Evolutionary conservation across 805 yeast genomes (phyloP).

Genomic region (Starmerella sirachaensis): DNA sequence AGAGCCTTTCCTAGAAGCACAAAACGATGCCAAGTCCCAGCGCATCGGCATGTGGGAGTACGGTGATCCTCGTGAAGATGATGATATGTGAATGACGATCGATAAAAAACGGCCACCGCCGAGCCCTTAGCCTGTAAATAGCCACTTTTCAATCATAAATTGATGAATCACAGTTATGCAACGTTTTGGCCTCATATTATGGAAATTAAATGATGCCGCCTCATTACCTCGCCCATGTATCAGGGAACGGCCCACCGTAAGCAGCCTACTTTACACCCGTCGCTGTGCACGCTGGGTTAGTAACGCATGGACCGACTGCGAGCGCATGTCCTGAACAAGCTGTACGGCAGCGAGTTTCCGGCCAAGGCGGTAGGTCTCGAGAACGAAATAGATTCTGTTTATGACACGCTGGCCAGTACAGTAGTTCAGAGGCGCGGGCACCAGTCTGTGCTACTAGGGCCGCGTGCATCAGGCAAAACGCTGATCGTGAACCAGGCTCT

Average conservation of each 20-base stretch:
- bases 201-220: too few relatives aligned
- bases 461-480: conserved; percentile 68
- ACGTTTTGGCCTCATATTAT: too few relatives aligned
- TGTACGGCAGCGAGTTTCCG: conserved; percentile 23
- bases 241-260: too few relatives aligned
- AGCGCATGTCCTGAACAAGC: conserved; percentile 22
- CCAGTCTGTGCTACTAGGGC: conserved; percentile 70
- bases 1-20: conserved; percentile 34
- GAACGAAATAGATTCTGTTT: conserved; percentile 37
- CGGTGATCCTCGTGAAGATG: conserved; percentile 58
- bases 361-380: conserved; percentile 30
- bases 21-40: conserved; percentile 37
- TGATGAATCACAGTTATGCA: too few relatives aligned
- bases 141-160: too few relatives aligned
- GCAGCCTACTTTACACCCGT: too few relatives aligned
- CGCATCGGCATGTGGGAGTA: conserved; percentile 64
- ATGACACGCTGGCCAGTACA: conserved; percentile 49
- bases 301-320: conserved; percentile 9
- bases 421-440: conserved; percentile 62
- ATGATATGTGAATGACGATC: conserved; percentile 22
- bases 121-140: too few relatives aligned
- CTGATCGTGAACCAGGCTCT: conserved; percentile 49
- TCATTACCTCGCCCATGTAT: too few relatives aligned
- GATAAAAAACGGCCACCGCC: too few relatives aligned
- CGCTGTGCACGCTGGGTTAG: too few relatives aligned